phyloP scores from a whole-genome alignment of 768 basidiomycete species.

The Cystobasidiopsis lactophilus region DNA sequence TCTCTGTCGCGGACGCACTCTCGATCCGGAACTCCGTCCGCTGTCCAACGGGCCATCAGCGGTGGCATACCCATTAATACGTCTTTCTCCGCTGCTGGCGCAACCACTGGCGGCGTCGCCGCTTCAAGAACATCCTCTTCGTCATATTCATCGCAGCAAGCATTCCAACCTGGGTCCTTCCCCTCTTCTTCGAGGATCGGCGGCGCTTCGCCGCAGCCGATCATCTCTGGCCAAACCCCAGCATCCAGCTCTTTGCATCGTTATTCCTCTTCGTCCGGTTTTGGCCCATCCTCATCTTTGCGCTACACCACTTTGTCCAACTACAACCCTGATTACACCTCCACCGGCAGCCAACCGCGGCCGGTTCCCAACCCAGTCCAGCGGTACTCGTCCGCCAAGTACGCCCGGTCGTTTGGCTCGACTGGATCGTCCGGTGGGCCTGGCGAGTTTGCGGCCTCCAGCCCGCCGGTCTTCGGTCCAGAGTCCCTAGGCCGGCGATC shows the following conservation, averaged over 20 bases:
- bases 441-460: slow-evolving; percentile 3
- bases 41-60: slow-evolving; percentile 2
- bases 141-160: not conserved
- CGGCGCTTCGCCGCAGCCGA: not conserved
- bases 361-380: slow-evolving; percentile 5
- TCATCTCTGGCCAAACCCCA: not conserved
- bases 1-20: slow-evolving; percentile 1
- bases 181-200: not conserved
- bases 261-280: not conserved
- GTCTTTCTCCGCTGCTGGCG: not conserved
- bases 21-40: not conserved
- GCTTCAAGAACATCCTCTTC: not conserved
- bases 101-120: not conserved
- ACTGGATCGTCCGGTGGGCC: not conserved
- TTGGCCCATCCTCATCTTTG: slow-evolving; percentile 8
- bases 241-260: not conserved
- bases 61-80: slow-evolving; percentile 8
- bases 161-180: not conserved
- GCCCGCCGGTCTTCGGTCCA: not conserved
- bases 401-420: slow-evolving; percentile 4
- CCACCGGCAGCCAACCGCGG: slow-evolving; percentile 1
- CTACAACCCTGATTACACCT: not conserved
- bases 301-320: not conserved
- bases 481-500: not conserved
- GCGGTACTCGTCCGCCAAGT: slow-evolving; percentile 1